Base-by-base conservation (phyloP, 352 stramenopile species). In the Phytophthora fragariae region DNA sequence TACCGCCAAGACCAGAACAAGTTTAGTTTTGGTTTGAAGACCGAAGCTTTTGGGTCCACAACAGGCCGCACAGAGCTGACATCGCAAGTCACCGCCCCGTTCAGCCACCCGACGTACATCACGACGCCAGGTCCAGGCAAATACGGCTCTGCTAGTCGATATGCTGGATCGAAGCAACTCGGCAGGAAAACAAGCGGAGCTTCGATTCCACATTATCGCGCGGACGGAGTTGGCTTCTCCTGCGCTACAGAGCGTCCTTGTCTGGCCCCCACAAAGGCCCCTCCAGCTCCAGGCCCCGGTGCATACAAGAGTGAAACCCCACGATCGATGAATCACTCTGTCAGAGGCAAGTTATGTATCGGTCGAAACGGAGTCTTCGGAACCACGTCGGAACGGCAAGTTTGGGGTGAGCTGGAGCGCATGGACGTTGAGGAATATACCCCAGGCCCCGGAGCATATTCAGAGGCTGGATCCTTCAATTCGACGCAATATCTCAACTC, bases 31-130 rank as follows among this genome's bases (percentile, higher is more conserved):
- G 59, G 67, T 50, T 31, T 27, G 47, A 89, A 84, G 62, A 81
- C 85, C 12, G 79, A 92, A 57, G 76, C 84, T n/a, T 94, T 94
- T 67, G 88, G 88, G 6, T 94, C 88, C 7, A 92, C 84, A 3
- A 90, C 85, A 1, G 69, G 72, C 24, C 83, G 88, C 14, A 79
- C 81, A 1, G 73, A 90, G 33, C 67, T 94, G 39, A 79, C 75
- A 5, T 85, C 79, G 17, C 87, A 92, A 66, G 71, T 92, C n/a
- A 64, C 72, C 35, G 82, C 84, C 5, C 84, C 86, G 7, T 92
- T 81, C 65, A 89, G 82, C 24, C 69, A 83, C 4, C 88, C 86
- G 29, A 86, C 80, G 9, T 93, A 80, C 79, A 85, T 77, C 4
- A 62, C 70, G 27, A 88, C 85, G 5, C 88, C 88, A 6, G 88